phyloP scores from a whole-genome alignment of 352 stramenopile genomes.

The Elongisporangium anandrum region DNA sequence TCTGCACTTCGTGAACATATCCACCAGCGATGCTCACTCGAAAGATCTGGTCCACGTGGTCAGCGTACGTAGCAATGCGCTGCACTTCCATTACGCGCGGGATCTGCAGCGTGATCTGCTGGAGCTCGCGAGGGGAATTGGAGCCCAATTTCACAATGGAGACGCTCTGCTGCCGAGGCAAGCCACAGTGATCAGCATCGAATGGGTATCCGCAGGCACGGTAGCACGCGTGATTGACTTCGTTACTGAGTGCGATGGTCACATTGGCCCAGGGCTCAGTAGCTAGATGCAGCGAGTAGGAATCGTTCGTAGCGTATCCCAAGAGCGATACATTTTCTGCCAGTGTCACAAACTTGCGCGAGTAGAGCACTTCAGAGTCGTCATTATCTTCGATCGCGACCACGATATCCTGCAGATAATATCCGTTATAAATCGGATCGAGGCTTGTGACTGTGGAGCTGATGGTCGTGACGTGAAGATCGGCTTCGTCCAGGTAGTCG shows the following conservation, averaged over 20 bases:
- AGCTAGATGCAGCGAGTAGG: conserved; percentile 43
- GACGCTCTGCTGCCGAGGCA: conserved; percentile 68
- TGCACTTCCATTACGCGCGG: conserved; percentile 60
- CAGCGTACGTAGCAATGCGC: conserved; percentile 45
- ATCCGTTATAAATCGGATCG: conserved; percentile 50
- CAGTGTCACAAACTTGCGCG: conserved; percentile 29
- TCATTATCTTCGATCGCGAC: conserved; percentile 75
- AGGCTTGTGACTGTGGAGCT: conserved; percentile 29
- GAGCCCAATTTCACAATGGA: conserved; percentile 45
- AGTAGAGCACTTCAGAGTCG: conserved; percentile 40
- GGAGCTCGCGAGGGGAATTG: conserved; percentile 61
- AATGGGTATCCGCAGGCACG: conserved; percentile 66
- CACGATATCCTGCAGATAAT: conserved; percentile 57
- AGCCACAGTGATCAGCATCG: conserved; percentile 37
- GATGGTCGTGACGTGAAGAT: conserved; percentile 61
- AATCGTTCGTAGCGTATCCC: conserved; percentile 16
- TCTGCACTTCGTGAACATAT: conserved; percentile 37
- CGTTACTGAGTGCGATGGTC: conserved; percentile 75
- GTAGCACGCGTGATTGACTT: conserved; percentile 57
- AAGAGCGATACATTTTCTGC: conserved; percentile 17
- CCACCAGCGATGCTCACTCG: conserved; percentile 36
- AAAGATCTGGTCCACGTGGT: conserved; percentile 56
- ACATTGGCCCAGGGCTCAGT: conserved; percentile 72
- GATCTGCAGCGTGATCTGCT: conserved; percentile 45
- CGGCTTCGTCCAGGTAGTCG: conserved; percentile 60